These are phyloP conservation scores for Coelastrella sp. DNA, from an alignment of 139 green algal species.

Conservation along the genomic window DNA sequence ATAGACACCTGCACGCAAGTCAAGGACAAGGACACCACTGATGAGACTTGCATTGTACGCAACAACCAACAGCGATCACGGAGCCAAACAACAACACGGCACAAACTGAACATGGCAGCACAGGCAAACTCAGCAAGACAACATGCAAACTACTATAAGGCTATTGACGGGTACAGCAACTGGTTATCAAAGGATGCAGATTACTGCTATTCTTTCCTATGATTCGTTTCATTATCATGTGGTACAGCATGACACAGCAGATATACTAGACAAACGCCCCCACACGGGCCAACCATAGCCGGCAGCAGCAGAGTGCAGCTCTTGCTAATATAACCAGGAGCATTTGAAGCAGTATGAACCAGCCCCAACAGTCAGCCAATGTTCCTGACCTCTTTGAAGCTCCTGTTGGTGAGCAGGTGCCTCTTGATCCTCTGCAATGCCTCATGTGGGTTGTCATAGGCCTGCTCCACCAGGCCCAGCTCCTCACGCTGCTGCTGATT, in stretches of 20 bases:
- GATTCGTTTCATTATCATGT: background rate
- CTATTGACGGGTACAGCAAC: background rate
- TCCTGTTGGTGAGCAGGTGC: slow-evolving; percentile 97
- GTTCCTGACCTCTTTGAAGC: slow-evolving; percentile 94
- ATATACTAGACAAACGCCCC: too few relatives aligned
- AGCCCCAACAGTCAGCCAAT: background rate
- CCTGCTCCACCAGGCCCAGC: slow-evolving; percentile 99
- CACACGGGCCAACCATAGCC: too few relatives aligned
- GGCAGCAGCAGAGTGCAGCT: too few relatives aligned
- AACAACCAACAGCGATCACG: too few relatives aligned
- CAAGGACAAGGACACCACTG: background rate
- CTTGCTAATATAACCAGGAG: background rate
- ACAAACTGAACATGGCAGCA: too few relatives aligned
- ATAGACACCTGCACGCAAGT: slow-evolving; percentile 74
- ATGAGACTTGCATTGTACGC: background rate
- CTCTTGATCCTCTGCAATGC: slow-evolving; percentile 98
- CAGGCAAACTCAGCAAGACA: too few relatives aligned
- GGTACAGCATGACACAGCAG: background rate
- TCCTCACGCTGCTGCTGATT: slow-evolving; percentile 99
- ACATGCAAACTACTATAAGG: too few relatives aligned
- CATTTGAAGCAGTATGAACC: background rate
- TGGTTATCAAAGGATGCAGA: background rate
- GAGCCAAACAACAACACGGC: too few relatives aligned
- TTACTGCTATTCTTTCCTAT: slow-evolving; percentile 14
- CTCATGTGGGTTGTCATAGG: slow-evolving; percentile 99